phyloP scores from a whole-genome alignment of 345 rosid genomes.

The Trapa bicornis region DNA sequence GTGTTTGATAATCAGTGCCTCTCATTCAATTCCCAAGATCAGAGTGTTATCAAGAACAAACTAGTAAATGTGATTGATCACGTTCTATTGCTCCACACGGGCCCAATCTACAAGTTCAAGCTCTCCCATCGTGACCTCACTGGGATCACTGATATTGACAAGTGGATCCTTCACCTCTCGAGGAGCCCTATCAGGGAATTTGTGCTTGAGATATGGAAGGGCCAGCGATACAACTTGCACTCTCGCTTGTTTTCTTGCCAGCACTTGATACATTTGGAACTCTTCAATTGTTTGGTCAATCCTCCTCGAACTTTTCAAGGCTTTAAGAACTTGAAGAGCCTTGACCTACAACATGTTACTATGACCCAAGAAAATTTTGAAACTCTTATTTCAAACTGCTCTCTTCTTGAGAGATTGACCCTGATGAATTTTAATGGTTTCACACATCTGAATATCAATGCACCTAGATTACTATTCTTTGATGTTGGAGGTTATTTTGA shows the following conservation, averaged over 20 bases:
- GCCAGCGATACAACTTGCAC: conserved; percentile 50
- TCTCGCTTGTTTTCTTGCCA: conserved; percentile 40
- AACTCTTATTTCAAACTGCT: conserved; percentile 37
- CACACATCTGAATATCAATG: conserved; percentile 40
- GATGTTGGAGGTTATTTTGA: conserved; percentile 47
- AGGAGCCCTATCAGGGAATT: conserved; percentile 46
- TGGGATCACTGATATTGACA: conserved; percentile 48
- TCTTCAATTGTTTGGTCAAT: conserved; percentile 52
- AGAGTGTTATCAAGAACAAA: conserved; percentile 27
- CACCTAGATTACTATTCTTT: conserved; percentile 55
- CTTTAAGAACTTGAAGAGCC: conserved; percentile 51
- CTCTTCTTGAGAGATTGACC: conserved; percentile 47
- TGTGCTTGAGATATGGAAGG: conserved; percentile 66
- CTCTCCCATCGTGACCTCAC: conserved; percentile 62
- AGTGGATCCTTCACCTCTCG: conserved; percentile 63
- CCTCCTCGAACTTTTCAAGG: conserved; percentile 46
- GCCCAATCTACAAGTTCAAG: conserved; percentile 47
- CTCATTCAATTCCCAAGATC: conserved; percentile 35
- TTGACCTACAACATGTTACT: conserved; percentile 61
- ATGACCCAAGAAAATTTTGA: conserved; percentile 45
- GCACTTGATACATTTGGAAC: conserved; percentile 45
- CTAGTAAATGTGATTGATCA: conserved; percentile 45
- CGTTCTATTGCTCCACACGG: conserved; percentile 53
- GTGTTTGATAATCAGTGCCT: conserved; percentile 46
- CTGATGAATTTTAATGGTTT: conserved; percentile 59